Percentiles rank a stretch among this genome's conserved stretches.
Conservation (phyloP, 2,329 filamentous ascomycete genomes). For the Lasiodiplodia sp. region DNA sequence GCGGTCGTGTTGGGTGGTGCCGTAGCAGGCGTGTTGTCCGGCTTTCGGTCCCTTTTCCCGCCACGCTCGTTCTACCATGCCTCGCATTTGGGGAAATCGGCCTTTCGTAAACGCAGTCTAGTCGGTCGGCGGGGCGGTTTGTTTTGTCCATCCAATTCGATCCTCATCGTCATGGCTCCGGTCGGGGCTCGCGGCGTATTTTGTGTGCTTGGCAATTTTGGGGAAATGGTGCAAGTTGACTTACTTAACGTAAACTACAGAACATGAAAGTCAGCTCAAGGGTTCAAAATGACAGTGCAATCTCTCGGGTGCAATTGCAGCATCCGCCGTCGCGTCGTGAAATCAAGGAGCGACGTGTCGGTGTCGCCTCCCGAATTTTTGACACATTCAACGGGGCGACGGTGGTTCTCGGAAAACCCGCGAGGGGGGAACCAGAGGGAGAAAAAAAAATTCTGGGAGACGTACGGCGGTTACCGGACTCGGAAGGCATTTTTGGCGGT, state of each 20-base stretch:
- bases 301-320: neutral
- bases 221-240: neutral
- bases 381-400: neutral
- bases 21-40: neutral
- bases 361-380: neutral
- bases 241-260: constrained; percentile 30
- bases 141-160: neutral
- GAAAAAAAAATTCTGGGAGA: constrained; percentile 43
- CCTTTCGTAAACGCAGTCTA: neutral
- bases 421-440: neutral
- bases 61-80: neutral
- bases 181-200: neutral
- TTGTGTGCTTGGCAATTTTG: neutral
- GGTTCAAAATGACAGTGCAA: neutral
- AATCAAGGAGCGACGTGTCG: neutral
- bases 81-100: neutral
- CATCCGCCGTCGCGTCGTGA: neutral
- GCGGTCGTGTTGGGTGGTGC: neutral
- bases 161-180: neutral
- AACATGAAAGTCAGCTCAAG: constrained; percentile 24
- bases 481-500: constrained; percentile 81
- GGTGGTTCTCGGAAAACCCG: neutral
- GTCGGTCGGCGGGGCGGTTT: neutral
- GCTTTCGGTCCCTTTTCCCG: neutral
- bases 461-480: constrained; percentile 89